Conservation (phyloP, 2,329 filamentous ascomycete genomes). For the Stachybotrys echinatus region DNA sequence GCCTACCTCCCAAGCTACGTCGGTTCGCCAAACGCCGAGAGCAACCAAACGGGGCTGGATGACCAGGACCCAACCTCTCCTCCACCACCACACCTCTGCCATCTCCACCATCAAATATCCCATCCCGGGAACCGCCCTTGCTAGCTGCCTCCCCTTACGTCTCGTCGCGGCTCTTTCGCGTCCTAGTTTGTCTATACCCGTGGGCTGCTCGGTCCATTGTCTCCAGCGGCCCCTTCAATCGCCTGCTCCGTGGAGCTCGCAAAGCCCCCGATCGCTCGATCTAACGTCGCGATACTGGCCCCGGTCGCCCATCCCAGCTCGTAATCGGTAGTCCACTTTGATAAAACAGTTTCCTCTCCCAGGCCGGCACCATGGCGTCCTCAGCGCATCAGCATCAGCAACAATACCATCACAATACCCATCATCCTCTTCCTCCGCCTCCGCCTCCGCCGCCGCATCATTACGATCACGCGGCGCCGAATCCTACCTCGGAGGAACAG, state of each 20-base stretch:
- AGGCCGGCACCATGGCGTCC: constrained; percentile 29
- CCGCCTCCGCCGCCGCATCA: not conserved
- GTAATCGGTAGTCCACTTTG: constrained; percentile 6
- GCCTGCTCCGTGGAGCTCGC: not conserved
- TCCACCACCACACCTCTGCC: constrained; percentile 10
- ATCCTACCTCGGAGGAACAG: constrained; percentile 10
- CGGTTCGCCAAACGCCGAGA: not conserved
- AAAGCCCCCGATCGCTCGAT: constrained; percentile 1
- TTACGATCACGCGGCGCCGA: not conserved
- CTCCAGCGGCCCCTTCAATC: not conserved
- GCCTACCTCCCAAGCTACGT: not conserved
- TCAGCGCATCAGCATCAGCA: constrained; percentile 21
- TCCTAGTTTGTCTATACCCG: not conserved
- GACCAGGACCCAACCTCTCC: constrained; percentile 17
- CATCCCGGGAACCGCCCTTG: constrained; percentile 19
- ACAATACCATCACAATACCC: constrained; percentile 3
- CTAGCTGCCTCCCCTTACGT: constrained; percentile 16
- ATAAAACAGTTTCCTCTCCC: constrained; percentile 26
- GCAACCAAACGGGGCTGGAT: not conserved
- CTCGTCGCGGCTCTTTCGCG: constrained; percentile 6
- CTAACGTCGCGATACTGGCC: not conserved
- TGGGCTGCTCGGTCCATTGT: not conserved
- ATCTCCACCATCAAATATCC: constrained; percentile 23
- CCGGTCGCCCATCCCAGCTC: not conserved
- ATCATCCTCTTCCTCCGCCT: constrained; percentile 18